Percentiles rank a stretch among this genome's conserved stretches.
Evolutionary conservation across 202 grass and related monocot genomes (phyloP).

Genomic region (Elaeis oleifera): DNA sequence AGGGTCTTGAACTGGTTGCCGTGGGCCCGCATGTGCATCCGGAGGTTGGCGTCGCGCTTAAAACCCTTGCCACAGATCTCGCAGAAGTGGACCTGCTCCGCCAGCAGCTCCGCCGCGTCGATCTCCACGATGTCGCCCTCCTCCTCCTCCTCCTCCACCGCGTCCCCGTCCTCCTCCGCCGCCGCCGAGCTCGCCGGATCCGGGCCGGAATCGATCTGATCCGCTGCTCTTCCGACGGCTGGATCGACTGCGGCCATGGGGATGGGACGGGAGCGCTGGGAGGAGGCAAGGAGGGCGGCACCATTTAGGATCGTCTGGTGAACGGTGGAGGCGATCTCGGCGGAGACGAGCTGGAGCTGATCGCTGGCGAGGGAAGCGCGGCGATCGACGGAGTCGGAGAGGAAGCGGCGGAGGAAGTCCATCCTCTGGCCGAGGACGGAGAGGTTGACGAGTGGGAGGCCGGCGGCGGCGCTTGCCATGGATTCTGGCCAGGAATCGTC

Average conservation of each 20-base stretch:
- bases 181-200: neutral
- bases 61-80: conserved; percentile 95
- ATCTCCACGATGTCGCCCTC: conserved; percentile 81
- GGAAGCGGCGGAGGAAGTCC: conserved; percentile 51
- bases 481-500: conserved; percentile 11
- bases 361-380: conserved; percentile 34
- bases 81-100: conserved; percentile 86
- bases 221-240: neutral
- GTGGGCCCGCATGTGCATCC: conserved; percentile 99
- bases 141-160: conserved; percentile 28
- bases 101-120: conserved; percentile 66
- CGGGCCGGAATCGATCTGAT: neutral
- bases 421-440: conserved; percentile 44
- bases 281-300: conserved; percentile 63
- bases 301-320: conserved; percentile 71
- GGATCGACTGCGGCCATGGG: neutral
- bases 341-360: conserved; percentile 69
- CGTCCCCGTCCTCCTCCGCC: neutral
- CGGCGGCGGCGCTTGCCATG: conserved; percentile 21
- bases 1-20: conserved; percentile 94
- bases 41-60: conserved; percentile 92
- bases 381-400: conserved; percentile 52
- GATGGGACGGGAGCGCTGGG: conserved; percentile 20
- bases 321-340: conserved; percentile 63
- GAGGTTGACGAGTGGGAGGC: conserved; percentile 23